A percentile compares a stretch with the other conserved stretches of the same genome.
These are phyloP conservation scores for Trichosanthes cucumerina DNA, from an alignment of 306 rosid genomes.

Conservation along the genomic window DNA sequence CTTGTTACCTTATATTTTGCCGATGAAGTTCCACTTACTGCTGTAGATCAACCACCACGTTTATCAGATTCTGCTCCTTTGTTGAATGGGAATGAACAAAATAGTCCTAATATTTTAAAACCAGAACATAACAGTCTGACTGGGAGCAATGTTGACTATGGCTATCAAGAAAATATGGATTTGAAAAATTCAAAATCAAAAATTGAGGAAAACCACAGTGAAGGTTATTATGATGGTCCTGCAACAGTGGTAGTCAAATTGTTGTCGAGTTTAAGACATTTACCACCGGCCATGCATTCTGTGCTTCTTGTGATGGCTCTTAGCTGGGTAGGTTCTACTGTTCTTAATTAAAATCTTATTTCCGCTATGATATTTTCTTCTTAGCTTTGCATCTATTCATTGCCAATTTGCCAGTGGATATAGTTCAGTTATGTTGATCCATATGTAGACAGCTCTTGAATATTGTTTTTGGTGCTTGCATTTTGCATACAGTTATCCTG, in stretches of 20 bases:
- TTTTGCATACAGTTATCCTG: slow-evolving; percentile 64
- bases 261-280: slow-evolving; percentile 86
- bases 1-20: slow-evolving; percentile 85
- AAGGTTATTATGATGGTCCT: slow-evolving; percentile 61
- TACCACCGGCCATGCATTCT: slow-evolving; percentile 96
- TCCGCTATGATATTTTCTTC: not conserved
- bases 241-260: slow-evolving; percentile 88
- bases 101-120: slow-evolving; percentile 37
- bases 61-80: slow-evolving; percentile 78
- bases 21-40: slow-evolving; percentile 72
- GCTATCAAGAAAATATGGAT: slow-evolving; percentile 26
- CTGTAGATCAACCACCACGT: slow-evolving; percentile 32
- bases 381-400: not conserved
- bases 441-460: slow-evolving; percentile 13
- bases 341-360: not conserved
- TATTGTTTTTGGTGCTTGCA: slow-evolving; percentile 10
- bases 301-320: slow-evolving; percentile 97
- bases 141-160: slow-evolving; percentile 25
- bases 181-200: slow-evolving; percentile 26
- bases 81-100: slow-evolving; percentile 52
- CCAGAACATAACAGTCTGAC: slow-evolving; percentile 23
- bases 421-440: slow-evolving; percentile 16
- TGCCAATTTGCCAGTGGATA: not conserved
- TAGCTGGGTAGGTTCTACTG: slow-evolving; percentile 63
- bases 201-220: slow-evolving; percentile 42